These are phyloP conservation scores for Rhizopogon rudus DNA, from an alignment of 768 basidiomycete genomes.

Conservation along the genomic window DNA sequence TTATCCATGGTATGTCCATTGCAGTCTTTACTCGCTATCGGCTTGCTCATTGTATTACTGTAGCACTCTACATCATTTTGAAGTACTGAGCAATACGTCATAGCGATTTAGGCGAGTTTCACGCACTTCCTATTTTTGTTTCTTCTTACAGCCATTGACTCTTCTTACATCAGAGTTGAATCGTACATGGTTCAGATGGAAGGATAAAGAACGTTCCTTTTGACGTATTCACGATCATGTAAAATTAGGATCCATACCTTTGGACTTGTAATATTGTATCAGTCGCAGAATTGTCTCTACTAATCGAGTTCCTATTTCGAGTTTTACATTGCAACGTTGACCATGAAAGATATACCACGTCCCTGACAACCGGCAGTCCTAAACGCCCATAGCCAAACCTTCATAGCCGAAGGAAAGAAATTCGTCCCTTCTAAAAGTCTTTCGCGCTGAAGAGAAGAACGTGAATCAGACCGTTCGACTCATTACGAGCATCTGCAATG, in stretches of 20 bases:
- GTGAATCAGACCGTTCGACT: not conserved
- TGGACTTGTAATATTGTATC: not conserved
- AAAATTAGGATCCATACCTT: not conserved
- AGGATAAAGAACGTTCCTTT: not conserved
- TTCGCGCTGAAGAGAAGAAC: too few species aligned
- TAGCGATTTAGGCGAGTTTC: not conserved
- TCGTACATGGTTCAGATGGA: not conserved
- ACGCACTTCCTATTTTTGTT: too few species aligned
- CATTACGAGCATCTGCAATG: not conserved
- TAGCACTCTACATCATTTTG: conserved; percentile 78
- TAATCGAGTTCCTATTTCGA: not conserved
- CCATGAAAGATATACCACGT: too few species aligned
- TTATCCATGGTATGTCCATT: conserved; percentile 57
- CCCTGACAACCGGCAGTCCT: too few species aligned
- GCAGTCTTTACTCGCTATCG: not conserved
- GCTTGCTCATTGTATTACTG: conserved; percentile 11
- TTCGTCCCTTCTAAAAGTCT: too few species aligned
- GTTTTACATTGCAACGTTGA: not conserved
- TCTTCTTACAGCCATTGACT: not conserved
- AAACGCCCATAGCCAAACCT: too few species aligned
- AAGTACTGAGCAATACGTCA: conserved; percentile 44
- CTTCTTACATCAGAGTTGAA: not conserved
- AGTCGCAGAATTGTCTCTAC: not conserved
- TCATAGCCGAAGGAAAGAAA: too few species aligned
- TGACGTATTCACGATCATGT: not conserved